These are phyloP conservation scores for Infundibulicybe gibba DNA, from an alignment of 768 basidiomycete genomes.

Conservation along the genomic window DNA sequence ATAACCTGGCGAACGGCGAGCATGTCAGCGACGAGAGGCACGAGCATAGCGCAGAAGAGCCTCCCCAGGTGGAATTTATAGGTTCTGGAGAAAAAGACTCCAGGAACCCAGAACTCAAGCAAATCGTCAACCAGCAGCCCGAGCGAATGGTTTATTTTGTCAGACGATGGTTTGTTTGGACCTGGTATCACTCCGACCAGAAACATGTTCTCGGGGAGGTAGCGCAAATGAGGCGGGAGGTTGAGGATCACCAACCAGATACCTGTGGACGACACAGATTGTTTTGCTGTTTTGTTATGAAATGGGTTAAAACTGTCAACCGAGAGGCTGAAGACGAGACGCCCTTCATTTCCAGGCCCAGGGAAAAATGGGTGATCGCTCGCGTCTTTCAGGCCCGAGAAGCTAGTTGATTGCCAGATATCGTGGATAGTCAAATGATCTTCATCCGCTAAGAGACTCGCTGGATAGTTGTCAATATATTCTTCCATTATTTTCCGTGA, in stretches of 20 bases:
- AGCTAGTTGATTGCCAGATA: constrained; percentile 15
- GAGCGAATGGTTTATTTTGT: constrained; percentile 29
- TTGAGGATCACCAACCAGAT: constrained; percentile 28
- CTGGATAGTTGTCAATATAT: constrained; percentile 12
- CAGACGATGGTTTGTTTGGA: constrained; percentile 25
- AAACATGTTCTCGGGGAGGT: constrained; percentile 34
- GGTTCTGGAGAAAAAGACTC: constrained; percentile 23
- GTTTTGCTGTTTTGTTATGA: constrained; percentile 18
- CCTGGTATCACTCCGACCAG: constrained; percentile 38
- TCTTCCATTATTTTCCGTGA: constrained; percentile 22
- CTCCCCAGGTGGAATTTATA: constrained; percentile 14
- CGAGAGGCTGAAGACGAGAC: constrained; percentile 18
- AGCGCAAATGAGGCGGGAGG: constrained; percentile 26
- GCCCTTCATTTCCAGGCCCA: constrained; percentile 9
- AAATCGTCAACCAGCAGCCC: constrained; percentile 30
- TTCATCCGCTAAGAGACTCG: not conserved
- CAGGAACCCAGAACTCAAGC: constrained; percentile 22
- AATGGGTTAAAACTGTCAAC: constrained; percentile 25
- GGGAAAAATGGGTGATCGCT: constrained; percentile 18
- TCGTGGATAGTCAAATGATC: constrained; percentile 6
- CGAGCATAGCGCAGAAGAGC: constrained; percentile 18
- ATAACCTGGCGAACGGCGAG: constrained; percentile 21
- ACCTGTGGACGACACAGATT: constrained; percentile 15
- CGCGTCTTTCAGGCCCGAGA: constrained; percentile 12
- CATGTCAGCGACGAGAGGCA: constrained; percentile 30